Base-by-base conservation (phyloP, 139 green algal species). In the Chlamydomonas urium region DNA sequence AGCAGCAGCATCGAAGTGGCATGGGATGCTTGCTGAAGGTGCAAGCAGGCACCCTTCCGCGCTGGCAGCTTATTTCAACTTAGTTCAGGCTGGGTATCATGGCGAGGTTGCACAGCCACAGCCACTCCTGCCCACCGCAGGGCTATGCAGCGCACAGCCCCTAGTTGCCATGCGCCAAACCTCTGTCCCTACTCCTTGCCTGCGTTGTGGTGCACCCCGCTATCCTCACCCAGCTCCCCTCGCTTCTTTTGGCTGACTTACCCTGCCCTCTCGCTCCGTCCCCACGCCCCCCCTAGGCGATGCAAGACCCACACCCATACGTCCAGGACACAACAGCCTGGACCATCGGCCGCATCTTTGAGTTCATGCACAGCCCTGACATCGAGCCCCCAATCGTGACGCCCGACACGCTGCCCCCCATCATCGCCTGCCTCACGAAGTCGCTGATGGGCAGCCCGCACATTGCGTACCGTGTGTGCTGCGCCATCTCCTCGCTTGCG, bases 241-340 rank as follows among this genome's bases (percentile, higher is more conserved):
- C 14, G 6, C 63, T 57, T 32, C n/a, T 37, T 58, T 3, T 36
- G 38, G 14, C 5, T 45, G 38, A 23, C 26, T n/a, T 34, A 37
- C 1, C 47, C 45, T 71, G 45, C n/a, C n/a, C n/a, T n/a, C n/a
- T n/a, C n/a, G n/a, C n/a, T n/a, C n/a, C n/a, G n/a, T n/a, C n/a
- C n/a, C n/a, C n/a, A n/a, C n/a, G 38, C 66, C 28, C 26, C 45
- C 23, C 3, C 23, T 1, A 86, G 69, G 79, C 75, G 23, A 79
- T 81, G 71, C 78, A 93, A 68, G 93, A 98, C 74, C 73, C 78
- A 37, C 87, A 93, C 72, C 62, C 84, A 0, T 73, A 90, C 33
- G 92, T 97, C 38, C 88, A 93, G 63, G 91, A 99, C 80, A 98
- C 93, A 1, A 98, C 95, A 24, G 90, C 91, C 0, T 99, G 95